Conservation (phyloP, 2,329 filamentous ascomycete genomes). For the Coniochaeta hoffmannii region DNA sequence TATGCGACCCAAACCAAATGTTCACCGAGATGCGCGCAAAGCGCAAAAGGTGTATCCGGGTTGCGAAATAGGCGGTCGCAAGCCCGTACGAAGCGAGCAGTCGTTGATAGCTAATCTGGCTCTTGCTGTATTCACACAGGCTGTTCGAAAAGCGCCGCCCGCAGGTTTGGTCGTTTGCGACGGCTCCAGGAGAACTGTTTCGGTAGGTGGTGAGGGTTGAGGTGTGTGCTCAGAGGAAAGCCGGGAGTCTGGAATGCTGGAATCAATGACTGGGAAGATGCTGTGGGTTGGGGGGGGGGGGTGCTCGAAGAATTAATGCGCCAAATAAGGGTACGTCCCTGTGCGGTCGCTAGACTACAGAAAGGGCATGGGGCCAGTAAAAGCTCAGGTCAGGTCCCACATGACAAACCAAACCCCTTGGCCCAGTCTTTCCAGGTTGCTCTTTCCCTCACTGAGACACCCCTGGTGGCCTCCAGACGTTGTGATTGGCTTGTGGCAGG, state of each 20-base stretch:
- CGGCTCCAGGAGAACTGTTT: not conserved
- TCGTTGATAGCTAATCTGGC: not conserved
- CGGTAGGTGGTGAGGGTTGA: not conserved
- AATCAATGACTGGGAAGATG: constrained; percentile 6
- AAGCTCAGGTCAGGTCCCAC: constrained; percentile 13
- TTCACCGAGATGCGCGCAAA: not conserved
- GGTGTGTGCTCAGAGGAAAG: not conserved
- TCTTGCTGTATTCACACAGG: no score
- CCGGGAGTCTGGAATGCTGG: constrained; percentile 10
- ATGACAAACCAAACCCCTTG: constrained; percentile 8
- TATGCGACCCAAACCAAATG: not conserved
- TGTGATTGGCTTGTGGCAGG: not conserved
- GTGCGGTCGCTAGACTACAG: constrained; percentile 8
- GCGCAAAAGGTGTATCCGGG: not conserved
- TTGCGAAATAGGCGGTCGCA: not conserved
- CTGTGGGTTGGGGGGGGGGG: constrained; percentile 5
- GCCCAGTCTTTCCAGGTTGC: not conserved
- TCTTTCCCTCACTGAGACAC: not conserved
- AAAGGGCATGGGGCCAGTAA: not conserved
- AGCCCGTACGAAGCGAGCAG: not conserved
- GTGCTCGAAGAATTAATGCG: constrained; percentile 16
- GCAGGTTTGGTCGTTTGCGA: not conserved
- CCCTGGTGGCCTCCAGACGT: not conserved
- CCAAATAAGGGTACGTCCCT: constrained; percentile 17
- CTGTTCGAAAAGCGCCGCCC: no score